phyloP scores from a whole-genome alignment of 2,329 filamentous ascomycete genomes.

The Trichoderma citrinoviride region DNA sequence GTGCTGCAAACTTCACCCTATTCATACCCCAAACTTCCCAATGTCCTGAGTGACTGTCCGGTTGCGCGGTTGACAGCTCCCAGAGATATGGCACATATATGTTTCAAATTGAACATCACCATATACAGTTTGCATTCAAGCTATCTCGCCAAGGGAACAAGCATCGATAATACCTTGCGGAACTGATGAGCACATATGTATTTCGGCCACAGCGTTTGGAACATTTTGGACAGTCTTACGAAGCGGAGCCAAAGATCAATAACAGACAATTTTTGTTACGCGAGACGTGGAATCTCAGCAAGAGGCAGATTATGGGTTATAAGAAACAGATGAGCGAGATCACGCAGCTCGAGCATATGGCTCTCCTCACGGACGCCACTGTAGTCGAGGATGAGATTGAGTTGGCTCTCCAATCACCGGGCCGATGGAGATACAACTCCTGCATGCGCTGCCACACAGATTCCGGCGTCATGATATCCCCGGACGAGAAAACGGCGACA shows the following conservation, averaged over 20 bases:
- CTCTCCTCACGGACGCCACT: neutral
- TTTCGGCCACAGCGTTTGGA: neutral
- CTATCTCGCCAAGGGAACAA: neutral
- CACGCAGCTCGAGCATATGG: no score
- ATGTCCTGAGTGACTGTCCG: neutral
- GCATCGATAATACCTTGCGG: neutral
- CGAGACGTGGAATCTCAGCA: neutral
- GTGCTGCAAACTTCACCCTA: slow-evolving; percentile 1
- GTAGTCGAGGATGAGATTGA: neutral
- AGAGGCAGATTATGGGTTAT: no score
- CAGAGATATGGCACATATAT: no score
- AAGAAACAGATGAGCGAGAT: no score
- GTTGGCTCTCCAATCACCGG: neutral
- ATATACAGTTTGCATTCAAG: neutral
- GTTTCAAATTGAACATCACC: neutral
- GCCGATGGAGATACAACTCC: neutral
- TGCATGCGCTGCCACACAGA: neutral
- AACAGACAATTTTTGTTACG: neutral
- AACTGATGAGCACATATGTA: neutral
- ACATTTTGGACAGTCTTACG: neutral
- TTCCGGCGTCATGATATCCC: neutral
- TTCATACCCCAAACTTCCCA: neutral
- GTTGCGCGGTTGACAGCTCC: no score
- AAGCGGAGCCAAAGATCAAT: neutral
- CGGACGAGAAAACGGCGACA: neutral